Evolutionary conservation across 805 yeast species (phyloP).

Genomic region (Maudiozyma barnettii): DNA sequence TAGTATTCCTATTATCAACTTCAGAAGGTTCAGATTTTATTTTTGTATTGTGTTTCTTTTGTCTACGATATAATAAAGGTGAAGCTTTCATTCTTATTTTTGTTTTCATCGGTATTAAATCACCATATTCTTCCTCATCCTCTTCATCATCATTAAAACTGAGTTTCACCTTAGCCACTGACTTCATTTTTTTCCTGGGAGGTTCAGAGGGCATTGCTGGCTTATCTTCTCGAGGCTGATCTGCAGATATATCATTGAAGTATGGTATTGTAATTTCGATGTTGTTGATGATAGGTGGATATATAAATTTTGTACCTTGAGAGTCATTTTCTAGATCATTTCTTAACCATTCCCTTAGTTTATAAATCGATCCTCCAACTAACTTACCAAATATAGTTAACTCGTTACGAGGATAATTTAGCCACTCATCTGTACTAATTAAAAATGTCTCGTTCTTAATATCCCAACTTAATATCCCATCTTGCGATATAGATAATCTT

Average conservation of each 20-base stretch:
- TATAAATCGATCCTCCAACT: conserved; percentile 47
- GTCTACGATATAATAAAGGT: background rate
- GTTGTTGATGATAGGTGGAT: conserved; percentile 38
- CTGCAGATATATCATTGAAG: conserved; percentile 29
- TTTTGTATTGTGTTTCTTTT: background rate
- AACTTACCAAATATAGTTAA: conserved; percentile 49
- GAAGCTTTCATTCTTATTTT: conserved; percentile 5
- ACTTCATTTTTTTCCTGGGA: conserved; percentile 11
- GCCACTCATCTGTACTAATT: conserved; percentile 40
- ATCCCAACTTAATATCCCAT: conserved; percentile 50
- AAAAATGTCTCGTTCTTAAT: conserved; percentile 30
- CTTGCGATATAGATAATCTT: conserved; percentile 39
- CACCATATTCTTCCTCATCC: conserved; percentile 21
- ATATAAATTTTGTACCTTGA: conserved; percentile 37
- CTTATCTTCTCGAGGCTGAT: background rate
- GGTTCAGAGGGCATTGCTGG: background rate
- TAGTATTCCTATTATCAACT: too few relatives aligned
- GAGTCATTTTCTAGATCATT: conserved; percentile 34
- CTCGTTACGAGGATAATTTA: conserved; percentile 36
- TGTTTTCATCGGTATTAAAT: background rate
- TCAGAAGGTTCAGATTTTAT: background rate
- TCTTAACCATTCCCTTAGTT: conserved; percentile 39
- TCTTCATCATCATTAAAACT: conserved; percentile 35
- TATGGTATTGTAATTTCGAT: conserved; percentile 38
- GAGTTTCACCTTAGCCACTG: conserved; percentile 28